phyloP scores from a whole-genome alignment of 257 asterid genomes.

The Gentiana dahurica region DNA sequence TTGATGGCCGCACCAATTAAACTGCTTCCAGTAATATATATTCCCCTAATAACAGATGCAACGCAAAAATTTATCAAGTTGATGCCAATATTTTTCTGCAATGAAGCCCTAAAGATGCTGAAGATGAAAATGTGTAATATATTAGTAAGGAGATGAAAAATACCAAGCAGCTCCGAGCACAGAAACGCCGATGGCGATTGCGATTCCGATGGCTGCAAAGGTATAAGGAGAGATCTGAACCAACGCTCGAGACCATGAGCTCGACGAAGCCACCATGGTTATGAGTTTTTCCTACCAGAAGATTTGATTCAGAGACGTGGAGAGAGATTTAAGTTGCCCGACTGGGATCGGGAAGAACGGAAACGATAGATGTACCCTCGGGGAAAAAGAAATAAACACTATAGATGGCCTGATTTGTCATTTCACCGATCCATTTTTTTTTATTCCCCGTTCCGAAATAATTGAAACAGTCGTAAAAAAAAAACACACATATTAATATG shows the following conservation, averaged over 20 bases:
- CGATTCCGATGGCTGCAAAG: slow-evolving; percentile 86
- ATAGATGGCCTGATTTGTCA: slow-evolving; percentile 1
- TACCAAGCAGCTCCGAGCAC: slow-evolving; percentile 99
- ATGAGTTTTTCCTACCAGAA: not conserved
- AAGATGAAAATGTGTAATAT: not conserved
- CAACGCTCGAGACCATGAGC: slow-evolving; percentile 88
- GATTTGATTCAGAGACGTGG: slow-evolving; percentile 2
- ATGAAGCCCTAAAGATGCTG: slow-evolving; percentile 3
- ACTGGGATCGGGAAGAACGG: not conserved
- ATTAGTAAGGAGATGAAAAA: not conserved
- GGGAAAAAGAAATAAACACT: not conserved
- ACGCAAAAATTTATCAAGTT: not conserved
- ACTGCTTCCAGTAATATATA: slow-evolving; percentile 45
- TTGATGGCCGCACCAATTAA: slow-evolving; percentile 47
- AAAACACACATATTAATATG: no score
- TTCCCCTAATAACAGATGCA: slow-evolving; percentile 24
- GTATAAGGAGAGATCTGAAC: slow-evolving; percentile 92
- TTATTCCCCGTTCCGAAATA: not conserved
- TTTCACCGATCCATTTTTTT: not conserved
- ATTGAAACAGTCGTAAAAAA: not conserved
- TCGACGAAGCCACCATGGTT: slow-evolving; percentile 51
- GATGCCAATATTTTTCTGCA: not conserved
- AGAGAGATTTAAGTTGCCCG: not conserved
- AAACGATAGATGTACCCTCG: not conserved
- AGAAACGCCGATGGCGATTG: slow-evolving; percentile 89